Percentiles rank a stretch among this genome's conserved stretches.
These are phyloP conservation scores for Takashimella koratensis DNA, from an alignment of 1,284 basidiomycete species.

Conservation along the genomic window DNA sequence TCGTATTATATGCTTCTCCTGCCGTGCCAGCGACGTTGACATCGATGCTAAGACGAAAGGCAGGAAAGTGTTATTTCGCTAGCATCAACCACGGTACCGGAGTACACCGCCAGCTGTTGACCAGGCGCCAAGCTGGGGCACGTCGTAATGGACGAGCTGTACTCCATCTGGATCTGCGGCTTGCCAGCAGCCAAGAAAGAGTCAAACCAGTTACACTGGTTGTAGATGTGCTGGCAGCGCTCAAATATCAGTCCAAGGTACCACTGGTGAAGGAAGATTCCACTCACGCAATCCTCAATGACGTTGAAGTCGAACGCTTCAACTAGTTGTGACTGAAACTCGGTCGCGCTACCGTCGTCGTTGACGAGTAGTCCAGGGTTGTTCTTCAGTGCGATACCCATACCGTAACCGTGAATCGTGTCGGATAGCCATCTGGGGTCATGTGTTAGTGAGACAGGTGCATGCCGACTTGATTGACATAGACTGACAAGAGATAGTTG, in stretches of 20 bases:
- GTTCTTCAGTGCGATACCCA: slow-evolving; percentile 12
- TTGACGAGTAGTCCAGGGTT: neutral
- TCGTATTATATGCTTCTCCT: too few relatives aligned
- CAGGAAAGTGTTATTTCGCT: neutral
- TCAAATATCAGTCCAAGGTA: too few relatives aligned
- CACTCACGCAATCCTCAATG: slow-evolving; percentile 30
- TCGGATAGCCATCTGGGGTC: slow-evolving; percentile 26
- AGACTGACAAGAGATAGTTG: slow-evolving; percentile 37
- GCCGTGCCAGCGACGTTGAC: too few relatives aligned
- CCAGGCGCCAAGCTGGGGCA: neutral
- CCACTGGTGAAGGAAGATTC: too few relatives aligned
- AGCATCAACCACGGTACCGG: neutral
- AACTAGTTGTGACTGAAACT: slow-evolving; percentile 4
- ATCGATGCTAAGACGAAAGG: too few relatives aligned
- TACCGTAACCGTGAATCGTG: slow-evolving; percentile 17
- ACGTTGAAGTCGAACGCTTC: slow-evolving; percentile 26
- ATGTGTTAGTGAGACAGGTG: too few relatives aligned
- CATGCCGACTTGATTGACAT: too few relatives aligned
- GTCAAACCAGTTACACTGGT: slow-evolving; percentile 27
- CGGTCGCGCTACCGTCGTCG: neutral
- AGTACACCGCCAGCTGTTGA: neutral
- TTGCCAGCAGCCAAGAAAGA: slow-evolving; percentile 27
- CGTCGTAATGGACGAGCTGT: slow-evolving; percentile 3
- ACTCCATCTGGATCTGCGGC: slow-evolving; percentile 34
- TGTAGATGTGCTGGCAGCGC: slow-evolving; percentile 21